phyloP scores from a whole-genome alignment of 306 rosid species.

The Pterocarpus santalinus region DNA sequence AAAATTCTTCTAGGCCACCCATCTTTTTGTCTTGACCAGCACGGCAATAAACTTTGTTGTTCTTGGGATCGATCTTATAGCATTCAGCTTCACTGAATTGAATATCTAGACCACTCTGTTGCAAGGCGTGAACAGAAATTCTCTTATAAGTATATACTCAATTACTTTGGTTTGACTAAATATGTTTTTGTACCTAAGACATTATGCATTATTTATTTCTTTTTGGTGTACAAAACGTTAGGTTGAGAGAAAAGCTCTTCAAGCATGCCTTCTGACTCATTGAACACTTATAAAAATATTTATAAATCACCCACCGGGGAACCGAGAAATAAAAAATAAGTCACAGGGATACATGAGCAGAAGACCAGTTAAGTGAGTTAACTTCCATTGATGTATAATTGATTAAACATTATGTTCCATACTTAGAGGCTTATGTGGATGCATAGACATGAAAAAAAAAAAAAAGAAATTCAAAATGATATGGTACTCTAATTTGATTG shows the following conservation, averaged over 20 bases:
- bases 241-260: no score
- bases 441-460: conserved; percentile 24
- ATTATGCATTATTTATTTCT: no score
- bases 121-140: neutral
- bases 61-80: conserved; percentile 79
- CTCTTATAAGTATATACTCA: conserved; percentile 3
- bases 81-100: conserved; percentile 87
- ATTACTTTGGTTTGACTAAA: neutral
- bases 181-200: no score
- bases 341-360: no score
- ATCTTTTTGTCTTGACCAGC: conserved; percentile 53
- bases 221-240: no score
- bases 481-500: neutral
- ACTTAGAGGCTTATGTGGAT: neutral
- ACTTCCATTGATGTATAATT: no score
- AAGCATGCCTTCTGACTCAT: no score
- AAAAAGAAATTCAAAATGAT: neutral
- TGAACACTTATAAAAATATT: no score
- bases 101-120: conserved; percentile 69
- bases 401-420: neutral
- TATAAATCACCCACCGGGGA: no score
- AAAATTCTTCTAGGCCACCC: conserved; percentile 70
- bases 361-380: no score
- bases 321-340: no score
- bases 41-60: conserved; percentile 76